Evolutionary conservation across 169 alveolate genomes (phyloP).

Genomic region (Cryptosporidium xiaoi): DNA sequence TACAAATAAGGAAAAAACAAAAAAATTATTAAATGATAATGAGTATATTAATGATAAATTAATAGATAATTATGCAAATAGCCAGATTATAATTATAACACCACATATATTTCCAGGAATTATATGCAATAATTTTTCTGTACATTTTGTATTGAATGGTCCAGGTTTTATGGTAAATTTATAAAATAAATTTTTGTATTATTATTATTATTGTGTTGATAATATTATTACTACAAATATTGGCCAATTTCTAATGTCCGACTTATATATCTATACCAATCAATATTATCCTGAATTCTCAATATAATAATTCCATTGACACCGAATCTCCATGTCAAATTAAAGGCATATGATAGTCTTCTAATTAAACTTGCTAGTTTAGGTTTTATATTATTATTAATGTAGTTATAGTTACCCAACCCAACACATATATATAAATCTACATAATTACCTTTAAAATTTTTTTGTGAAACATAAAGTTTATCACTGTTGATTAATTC

Average conservation of each 20-base stretch:
- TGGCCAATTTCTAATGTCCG: neutral
- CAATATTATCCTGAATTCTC: constrained; percentile 26
- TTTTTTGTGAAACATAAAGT: constrained; percentile 6
- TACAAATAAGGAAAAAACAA: constrained; percentile 29
- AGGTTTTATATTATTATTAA: neutral
- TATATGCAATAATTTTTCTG: constrained; percentile 44
- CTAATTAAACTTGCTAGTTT: constrained; percentile 67
- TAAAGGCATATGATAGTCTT: constrained; percentile 51
- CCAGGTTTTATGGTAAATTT: constrained; percentile 44
- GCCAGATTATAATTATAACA: constrained; percentile 61
- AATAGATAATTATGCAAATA: neutral
- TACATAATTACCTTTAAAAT: constrained; percentile 31
- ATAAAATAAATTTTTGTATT: neutral
- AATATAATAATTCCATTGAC: constrained; percentile 38
- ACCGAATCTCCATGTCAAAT: constrained; percentile 69
- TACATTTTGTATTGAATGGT: constrained; percentile 73
- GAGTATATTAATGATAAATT: constrained; percentile 1
- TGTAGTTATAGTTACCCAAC: constrained; percentile 28
- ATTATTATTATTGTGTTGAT: too few relatives aligned
- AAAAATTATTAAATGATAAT: constrained; percentile 33
- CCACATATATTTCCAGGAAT: constrained; percentile 72
- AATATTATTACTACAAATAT: too few relatives aligned
- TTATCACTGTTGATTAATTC: constrained; percentile 8
- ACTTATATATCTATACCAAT: constrained; percentile 34
- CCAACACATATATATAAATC: constrained; percentile 70